A percentile compares a stretch with the other conserved stretches of the same genome.
Evolutionary conservation across 257 asterid species (phyloP).

Genomic region (Ilex asprella): DNA sequence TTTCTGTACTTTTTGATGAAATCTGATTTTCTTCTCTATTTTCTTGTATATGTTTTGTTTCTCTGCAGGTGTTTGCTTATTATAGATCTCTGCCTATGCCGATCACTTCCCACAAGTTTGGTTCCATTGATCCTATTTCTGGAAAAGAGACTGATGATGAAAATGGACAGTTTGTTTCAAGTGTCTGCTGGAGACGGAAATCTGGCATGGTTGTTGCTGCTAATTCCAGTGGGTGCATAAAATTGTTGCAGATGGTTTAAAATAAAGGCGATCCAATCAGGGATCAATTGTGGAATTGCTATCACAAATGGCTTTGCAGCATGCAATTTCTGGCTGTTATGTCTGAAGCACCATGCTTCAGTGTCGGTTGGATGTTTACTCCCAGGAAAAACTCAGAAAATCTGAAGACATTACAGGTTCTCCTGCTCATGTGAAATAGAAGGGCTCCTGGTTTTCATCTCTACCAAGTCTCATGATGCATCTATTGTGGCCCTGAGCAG

Average conservation of each 20-base stretch:
- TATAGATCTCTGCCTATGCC: constrained; percentile 85
- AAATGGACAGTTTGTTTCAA: constrained; percentile 82
- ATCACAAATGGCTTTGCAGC: no score
- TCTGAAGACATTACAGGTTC: no score
- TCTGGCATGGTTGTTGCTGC: constrained; percentile 76
- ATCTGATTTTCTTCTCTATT: background rate
- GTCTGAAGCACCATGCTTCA: no score
- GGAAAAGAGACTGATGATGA: constrained; percentile 74
- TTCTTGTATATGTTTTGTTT: no score
- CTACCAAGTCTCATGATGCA: no score
- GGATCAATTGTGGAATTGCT: background rate
- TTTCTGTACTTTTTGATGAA: background rate
- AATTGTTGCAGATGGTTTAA: constrained; percentile 70
- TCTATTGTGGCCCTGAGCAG: no score
- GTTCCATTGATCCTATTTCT: constrained; percentile 75
- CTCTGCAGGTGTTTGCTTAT: constrained; percentile 62
- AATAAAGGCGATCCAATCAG: constrained; percentile 4
- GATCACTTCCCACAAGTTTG: constrained; percentile 70
- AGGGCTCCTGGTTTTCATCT: no score
- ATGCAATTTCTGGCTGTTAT: no score
- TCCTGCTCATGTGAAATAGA: no score
- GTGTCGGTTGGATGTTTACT: no score
- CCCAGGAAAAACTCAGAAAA: background rate
- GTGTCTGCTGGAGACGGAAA: constrained; percentile 89
- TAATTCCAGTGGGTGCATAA: constrained; percentile 78